Conservation (phyloP, 352 stramenopile species). For the Hyaloperonospora brassicae region DNA sequence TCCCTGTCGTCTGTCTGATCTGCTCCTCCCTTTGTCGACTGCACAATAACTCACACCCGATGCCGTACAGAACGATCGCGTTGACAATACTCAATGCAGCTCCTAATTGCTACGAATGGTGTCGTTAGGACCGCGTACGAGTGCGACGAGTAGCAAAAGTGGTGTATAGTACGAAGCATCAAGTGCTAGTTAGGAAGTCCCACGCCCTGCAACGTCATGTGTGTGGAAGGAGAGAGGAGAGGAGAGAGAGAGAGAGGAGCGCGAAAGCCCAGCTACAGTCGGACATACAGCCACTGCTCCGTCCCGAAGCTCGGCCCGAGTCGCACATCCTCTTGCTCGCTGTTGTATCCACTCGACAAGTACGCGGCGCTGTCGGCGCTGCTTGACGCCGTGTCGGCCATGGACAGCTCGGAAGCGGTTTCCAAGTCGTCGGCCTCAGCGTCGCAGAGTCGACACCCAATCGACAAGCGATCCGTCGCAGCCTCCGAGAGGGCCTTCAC, state of each 20-base stretch:
- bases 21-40: too few relatives aligned
- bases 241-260: conserved; percentile 7
- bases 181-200: too few relatives aligned
- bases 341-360: conserved; percentile 2
- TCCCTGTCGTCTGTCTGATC: too few relatives aligned
- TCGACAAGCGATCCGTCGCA: background rate
- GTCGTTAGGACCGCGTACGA: too few relatives aligned
- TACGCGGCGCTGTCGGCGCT: conserved; percentile 11
- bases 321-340: background rate
- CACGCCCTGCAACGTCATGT: background rate
- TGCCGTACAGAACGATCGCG: too few relatives aligned
- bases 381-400: conserved; percentile 19
- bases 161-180: too few relatives aligned
- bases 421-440: background rate
- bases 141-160: too few relatives aligned
- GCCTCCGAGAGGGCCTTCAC: conserved; percentile 17
- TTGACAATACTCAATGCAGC: too few relatives aligned
- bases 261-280: conserved; percentile 21
- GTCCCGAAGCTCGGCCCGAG: conserved; percentile 4
- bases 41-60: too few relatives aligned
- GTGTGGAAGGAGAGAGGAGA: too few relatives aligned
- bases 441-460: conserved; percentile 21
- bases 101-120: too few relatives aligned
- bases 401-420: conserved; percentile 8
- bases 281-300: conserved; percentile 22